phyloP scores from a whole-genome alignment of 78 protist genomes.

The Diacronema lutheri region DNA sequence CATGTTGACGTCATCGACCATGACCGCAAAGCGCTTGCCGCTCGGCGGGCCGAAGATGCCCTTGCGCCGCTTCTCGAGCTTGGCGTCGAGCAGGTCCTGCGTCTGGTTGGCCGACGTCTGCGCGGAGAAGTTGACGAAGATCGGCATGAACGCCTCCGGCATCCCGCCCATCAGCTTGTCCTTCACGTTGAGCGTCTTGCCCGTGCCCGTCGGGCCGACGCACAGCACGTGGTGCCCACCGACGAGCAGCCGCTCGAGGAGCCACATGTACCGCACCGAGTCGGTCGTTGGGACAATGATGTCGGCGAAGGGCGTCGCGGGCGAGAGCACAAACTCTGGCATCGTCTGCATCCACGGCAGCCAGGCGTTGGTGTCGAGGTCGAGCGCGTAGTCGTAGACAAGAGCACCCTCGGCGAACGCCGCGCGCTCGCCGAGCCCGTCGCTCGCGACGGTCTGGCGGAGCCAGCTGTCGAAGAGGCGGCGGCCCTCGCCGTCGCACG shows the following conservation, averaged over 20 bases:
- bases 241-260: conserved; percentile 15
- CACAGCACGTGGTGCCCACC: background rate
- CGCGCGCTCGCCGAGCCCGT: background rate
- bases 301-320: conserved; percentile 8
- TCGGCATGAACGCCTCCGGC: conserved; percentile 35
- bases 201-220: conserved; percentile 55
- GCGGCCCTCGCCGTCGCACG: conserved; percentile 47
- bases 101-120: conserved; percentile 67
- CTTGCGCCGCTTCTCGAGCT: conserved; percentile 47
- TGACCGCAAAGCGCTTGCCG: conserved; percentile 49
- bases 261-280: conserved; percentile 26
- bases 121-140: conserved; percentile 67
- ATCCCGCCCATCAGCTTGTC: conserved; percentile 18
- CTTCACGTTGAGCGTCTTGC: conserved; percentile 32
- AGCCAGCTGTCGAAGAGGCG: conserved; percentile 33
- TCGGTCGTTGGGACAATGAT: conserved; percentile 58
- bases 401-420: conserved; percentile 23
- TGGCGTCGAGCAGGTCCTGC: conserved; percentile 68
- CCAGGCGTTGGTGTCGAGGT: conserved; percentile 41
- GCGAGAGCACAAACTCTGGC: conserved; percentile 30
- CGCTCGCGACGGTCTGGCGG: background rate
- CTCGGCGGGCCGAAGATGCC: conserved; percentile 62
- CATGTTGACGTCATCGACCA: conserved; percentile 90
- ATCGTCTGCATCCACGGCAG: conserved; percentile 55
- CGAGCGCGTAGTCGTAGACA: conserved; percentile 37